Conservation (phyloP, 371 early-diverging fungal species). For the Apophysomyces variabilis region DNA sequence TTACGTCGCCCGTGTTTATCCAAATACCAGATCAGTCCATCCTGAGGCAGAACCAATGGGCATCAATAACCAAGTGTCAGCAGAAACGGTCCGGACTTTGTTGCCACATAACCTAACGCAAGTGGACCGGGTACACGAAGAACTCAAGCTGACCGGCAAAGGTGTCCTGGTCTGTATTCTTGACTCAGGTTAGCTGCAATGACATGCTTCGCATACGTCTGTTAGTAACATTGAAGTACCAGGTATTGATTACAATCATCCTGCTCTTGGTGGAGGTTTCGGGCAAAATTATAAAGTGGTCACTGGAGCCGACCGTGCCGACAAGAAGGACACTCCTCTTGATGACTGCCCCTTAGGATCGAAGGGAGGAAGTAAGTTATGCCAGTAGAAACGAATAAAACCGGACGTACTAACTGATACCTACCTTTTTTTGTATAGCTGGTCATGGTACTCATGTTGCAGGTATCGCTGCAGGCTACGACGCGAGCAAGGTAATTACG, state of each 20-base stretch:
- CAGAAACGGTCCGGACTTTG: background rate
- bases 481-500: constrained; percentile 25
- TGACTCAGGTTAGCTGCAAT: constrained; percentile 52
- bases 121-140: constrained; percentile 28
- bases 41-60: background rate
- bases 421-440: background rate
- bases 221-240: constrained; percentile 59
- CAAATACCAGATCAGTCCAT: background rate
- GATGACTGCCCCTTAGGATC: constrained; percentile 10
- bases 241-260: constrained; percentile 70
- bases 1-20: background rate
- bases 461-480: constrained; percentile 67
- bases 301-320: constrained; percentile 3
- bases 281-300: constrained; percentile 39
- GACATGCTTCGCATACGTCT: constrained; percentile 63
- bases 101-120: constrained; percentile 23
- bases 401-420: background rate
- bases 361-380: constrained; percentile 24
- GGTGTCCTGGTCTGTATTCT: constrained; percentile 68
- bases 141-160: constrained; percentile 50
- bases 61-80: background rate
- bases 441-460: constrained; percentile 70
- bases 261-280: constrained; percentile 68
- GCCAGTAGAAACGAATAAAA: background rate
- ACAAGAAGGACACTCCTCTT: constrained; percentile 14